These are phyloP conservation scores for Cytospora paraplurivora DNA, from an alignment of 2,329 filamentous ascomycete genomes.

Conservation along the genomic window DNA sequence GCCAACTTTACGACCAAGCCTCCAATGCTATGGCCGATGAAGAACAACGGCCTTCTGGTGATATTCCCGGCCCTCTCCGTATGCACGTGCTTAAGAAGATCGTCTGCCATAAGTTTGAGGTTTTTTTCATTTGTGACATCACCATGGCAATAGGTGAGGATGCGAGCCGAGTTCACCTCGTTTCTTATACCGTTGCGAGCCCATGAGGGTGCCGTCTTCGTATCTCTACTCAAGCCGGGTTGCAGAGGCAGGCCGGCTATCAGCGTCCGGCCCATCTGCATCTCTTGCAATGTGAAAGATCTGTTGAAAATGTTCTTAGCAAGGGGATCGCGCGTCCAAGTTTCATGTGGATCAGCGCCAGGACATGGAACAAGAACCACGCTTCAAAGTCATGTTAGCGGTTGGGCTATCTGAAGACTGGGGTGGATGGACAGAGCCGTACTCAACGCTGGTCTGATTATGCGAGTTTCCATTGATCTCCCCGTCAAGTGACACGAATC, in stretches of 20 bases:
- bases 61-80: constrained; percentile 29
- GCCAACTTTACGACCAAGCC: constrained; percentile 58
- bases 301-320: constrained; percentile 45
- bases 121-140: constrained; percentile 41
- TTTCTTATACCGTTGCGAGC: constrained; percentile 51
- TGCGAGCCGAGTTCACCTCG: constrained; percentile 47
- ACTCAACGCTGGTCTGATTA: constrained; percentile 52
- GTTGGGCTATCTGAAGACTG: too few species aligned
- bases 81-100: constrained; percentile 44
- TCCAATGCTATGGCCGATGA: constrained; percentile 60
- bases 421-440: neutral
- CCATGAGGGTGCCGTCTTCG: constrained; percentile 44
- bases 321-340: constrained; percentile 52
- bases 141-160: constrained; percentile 51
- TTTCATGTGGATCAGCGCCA: constrained; percentile 49
- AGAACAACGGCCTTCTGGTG: constrained; percentile 51
- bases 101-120: constrained; percentile 46
- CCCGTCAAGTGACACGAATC: constrained; percentile 33
- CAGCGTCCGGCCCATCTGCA: constrained; percentile 27
- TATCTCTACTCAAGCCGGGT: constrained; percentile 29
- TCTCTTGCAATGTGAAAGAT: constrained; percentile 32
- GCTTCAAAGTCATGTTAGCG: neutral
- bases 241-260: neutral
- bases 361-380: constrained; percentile 54
- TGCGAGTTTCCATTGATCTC: constrained; percentile 41